Evolutionary conservation across 495 filamentous ascomycete species (phyloP).

Genomic region (Pyronema domesticum): DNA sequence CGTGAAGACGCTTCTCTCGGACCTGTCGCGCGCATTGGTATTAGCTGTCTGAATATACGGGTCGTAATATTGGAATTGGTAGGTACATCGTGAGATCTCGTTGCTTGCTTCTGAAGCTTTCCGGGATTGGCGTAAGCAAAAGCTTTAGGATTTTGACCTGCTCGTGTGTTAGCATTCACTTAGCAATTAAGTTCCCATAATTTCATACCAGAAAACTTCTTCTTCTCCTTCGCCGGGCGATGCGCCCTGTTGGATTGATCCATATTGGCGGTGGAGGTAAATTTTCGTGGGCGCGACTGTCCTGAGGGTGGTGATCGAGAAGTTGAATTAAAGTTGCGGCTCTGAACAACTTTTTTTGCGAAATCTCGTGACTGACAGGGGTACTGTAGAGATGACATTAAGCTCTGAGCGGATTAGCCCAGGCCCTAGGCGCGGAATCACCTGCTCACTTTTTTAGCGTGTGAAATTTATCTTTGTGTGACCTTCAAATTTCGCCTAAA

Average conservation of each 20-base stretch:
- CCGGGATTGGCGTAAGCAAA: slow-evolving; percentile 77
- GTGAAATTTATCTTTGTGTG: too few species aligned
- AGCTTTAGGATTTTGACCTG: slow-evolving; percentile 76
- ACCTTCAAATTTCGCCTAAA: too few species aligned
- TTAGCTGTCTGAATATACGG: background rate
- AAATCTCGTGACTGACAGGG: background rate
- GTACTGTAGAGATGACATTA: too few species aligned
- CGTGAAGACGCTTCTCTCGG: slow-evolving; percentile 89
- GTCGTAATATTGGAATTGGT: background rate
- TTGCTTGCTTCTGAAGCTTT: slow-evolving; percentile 63
- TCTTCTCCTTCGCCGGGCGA: slow-evolving; percentile 67
- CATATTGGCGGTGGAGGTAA: slow-evolving; percentile 33
- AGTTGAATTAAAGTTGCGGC: background rate
- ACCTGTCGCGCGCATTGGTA: slow-evolving; percentile 33
- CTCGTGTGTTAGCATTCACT: slow-evolving; percentile 8
- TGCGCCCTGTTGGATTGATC: slow-evolving; percentile 73
- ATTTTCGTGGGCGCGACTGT: background rate
- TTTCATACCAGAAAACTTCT: slow-evolving; percentile 46
- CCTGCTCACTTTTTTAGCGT: too few species aligned
- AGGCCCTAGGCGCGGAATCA: too few species aligned
- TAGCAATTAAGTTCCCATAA: slow-evolving; percentile 20
- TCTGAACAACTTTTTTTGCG: slow-evolving; percentile 3
- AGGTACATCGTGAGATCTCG: slow-evolving; percentile 75
- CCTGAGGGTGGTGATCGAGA: background rate
- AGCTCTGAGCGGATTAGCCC: too few species aligned